Conservation (phyloP, 495 filamentous ascomycete genomes). For the Acidiella bohemica region DNA sequence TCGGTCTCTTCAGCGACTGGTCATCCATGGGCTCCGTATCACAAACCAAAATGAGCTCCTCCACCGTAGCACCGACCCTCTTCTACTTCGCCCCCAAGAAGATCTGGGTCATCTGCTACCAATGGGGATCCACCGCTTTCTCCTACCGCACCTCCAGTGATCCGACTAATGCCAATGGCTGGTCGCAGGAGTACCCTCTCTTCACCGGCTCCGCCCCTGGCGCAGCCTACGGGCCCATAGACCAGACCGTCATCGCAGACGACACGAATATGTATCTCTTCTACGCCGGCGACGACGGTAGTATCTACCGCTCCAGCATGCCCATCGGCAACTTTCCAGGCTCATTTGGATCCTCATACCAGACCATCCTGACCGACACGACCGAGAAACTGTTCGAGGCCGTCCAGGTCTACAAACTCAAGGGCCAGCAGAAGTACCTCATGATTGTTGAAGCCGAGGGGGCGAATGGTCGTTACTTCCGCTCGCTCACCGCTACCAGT, state of each 20-base stretch:
- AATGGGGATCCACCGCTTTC: constrained; percentile 46
- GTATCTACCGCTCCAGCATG: constrained; percentile 49
- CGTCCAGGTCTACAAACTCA: constrained; percentile 47
- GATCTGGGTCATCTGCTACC: constrained; percentile 46
- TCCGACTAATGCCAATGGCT: constrained; percentile 38
- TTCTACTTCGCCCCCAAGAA: constrained; percentile 47
- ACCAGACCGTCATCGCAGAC: constrained; percentile 48
- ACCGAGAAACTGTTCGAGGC: constrained; percentile 48
- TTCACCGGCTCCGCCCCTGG: constrained; percentile 40
- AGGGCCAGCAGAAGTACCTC: constrained; percentile 39
- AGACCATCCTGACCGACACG: constrained; percentile 38
- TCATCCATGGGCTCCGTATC: constrained; percentile 38
- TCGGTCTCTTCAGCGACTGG: constrained; percentile 44
- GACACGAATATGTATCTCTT: constrained; percentile 45
- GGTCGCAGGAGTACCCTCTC: constrained; percentile 31
- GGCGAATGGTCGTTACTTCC: constrained; percentile 45
- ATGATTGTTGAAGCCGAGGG: constrained; percentile 53
- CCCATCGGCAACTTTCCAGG: constrained; percentile 44
- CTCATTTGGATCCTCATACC: constrained; percentile 38
- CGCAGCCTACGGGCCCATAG: constrained; percentile 38
- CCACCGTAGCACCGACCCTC: constrained; percentile 44
- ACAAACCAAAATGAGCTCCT: constrained; percentile 38
- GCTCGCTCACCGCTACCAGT: constrained; percentile 44
- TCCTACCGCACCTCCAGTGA: constrained; percentile 44
- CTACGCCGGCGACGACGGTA: constrained; percentile 51